Conservation (phyloP, 2,329 filamentous ascomycete genomes). For the Mollisiaceae sp. region DNA sequence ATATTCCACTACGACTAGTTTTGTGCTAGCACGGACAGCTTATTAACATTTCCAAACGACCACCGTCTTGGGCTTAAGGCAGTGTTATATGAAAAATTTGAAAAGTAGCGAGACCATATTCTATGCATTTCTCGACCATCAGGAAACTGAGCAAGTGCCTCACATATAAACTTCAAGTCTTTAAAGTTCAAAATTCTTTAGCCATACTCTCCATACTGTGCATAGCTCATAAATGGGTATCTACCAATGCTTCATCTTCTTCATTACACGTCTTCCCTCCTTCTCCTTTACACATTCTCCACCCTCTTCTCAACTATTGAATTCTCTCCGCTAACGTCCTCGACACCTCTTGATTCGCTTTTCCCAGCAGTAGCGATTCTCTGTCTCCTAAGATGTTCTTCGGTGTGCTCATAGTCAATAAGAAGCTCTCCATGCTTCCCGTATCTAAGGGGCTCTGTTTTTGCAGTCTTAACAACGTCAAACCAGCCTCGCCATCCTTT, state of each 20-base stretch:
- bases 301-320: conserved; percentile 23
- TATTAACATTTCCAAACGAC: too few relatives aligned
- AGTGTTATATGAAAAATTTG: too few relatives aligned
- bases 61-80: too few relatives aligned
- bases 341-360: not conserved
- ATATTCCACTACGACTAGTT: too few relatives aligned
- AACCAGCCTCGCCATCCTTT: conserved; percentile 43
- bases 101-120: too few relatives aligned
- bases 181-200: not conserved
- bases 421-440: conserved; percentile 64
- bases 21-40: too few relatives aligned
- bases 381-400: conserved; percentile 29
- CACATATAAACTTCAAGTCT: not conserved
- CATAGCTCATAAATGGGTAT: not conserved
- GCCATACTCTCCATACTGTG: not conserved
- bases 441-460: conserved; percentile 59
- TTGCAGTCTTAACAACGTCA: conserved; percentile 49
- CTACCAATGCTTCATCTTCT: not conserved
- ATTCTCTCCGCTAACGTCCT: conserved; percentile 11
- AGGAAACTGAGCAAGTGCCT: too few relatives aligned
- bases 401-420: conserved; percentile 40
- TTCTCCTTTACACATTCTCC: conserved; percentile 9
- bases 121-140: too few relatives aligned
- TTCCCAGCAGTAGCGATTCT: conserved; percentile 16
- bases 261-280: conserved; percentile 1